phyloP scores from a whole-genome alignment of 306 rosid species.

The Vigna nakashimae region DNA sequence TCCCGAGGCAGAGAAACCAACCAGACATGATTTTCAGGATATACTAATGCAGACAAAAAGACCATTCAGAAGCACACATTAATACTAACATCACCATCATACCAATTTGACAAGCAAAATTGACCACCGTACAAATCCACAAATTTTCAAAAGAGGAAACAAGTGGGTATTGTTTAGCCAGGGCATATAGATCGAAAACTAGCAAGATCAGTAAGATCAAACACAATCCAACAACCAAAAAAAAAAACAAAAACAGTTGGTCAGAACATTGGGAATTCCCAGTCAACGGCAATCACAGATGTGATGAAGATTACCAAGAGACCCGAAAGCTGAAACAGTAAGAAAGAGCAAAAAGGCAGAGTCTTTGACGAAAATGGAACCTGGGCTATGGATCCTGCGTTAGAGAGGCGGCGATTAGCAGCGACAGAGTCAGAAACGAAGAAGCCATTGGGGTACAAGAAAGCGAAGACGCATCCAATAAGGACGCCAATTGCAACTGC shows the following conservation, averaged over 20 bases:
- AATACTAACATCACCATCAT: conserved; percentile 26
- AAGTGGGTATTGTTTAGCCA: background rate
- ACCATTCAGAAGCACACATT: conserved; percentile 4
- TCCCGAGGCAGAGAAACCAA: background rate
- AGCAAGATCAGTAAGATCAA: conserved; percentile 33
- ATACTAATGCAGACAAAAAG: conserved; percentile 16
- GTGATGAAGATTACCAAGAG: background rate
- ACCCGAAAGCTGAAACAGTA: conserved; percentile 18
- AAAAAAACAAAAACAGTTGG: background rate
- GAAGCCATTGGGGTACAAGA: conserved; percentile 71
- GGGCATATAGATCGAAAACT: conserved; percentile 3
- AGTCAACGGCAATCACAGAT: conserved; percentile 8
- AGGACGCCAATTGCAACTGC: conserved; percentile 71
- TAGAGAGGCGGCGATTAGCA: conserved; percentile 45
- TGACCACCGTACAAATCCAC: background rate
- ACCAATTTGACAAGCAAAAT: background rate
- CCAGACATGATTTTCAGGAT: background rate
- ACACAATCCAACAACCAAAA: background rate
- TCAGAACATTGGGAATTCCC: background rate
- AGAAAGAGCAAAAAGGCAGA: background rate
- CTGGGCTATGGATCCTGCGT: conserved; percentile 61
- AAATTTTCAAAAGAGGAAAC: conserved; percentile 9
- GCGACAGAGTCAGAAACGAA: conserved; percentile 43
- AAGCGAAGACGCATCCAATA: conserved; percentile 72
- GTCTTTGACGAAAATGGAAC: conserved; percentile 48